phyloP scores from a whole-genome alignment of 140 eudicot genomes.

The Bidens hawaiensis region DNA sequence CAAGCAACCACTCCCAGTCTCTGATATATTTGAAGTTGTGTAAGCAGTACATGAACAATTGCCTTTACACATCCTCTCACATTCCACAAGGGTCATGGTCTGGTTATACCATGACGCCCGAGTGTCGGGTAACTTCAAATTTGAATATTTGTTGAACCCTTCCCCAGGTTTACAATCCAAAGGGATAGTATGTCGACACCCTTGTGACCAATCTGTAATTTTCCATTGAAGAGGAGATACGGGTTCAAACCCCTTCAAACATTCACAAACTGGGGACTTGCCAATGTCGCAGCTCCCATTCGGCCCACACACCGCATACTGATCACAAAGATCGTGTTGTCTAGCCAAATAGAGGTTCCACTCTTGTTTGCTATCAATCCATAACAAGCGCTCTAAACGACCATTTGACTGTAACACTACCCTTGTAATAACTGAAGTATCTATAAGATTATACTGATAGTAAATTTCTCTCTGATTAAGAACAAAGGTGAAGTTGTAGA shows the following conservation, averaged over 20 bases:
- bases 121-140: conserved; percentile 27
- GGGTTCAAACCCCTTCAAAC: conserved; percentile 33
- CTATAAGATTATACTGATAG: too few species aligned
- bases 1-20: conserved; percentile 18
- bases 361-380: background rate
- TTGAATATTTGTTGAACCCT: background rate
- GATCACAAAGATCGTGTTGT: conserved; percentile 17
- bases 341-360: conserved; percentile 12
- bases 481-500: too few species aligned
- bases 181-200: conserved; percentile 19
- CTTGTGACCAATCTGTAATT: conserved; percentile 23
- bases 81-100: too few species aligned
- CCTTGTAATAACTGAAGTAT: too few species aligned
- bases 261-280: conserved; percentile 24
- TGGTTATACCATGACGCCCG: conserved; percentile 5
- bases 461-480: too few species aligned
- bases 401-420: too few species aligned
- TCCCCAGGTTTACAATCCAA: conserved; percentile 34
- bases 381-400: too few species aligned
- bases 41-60: too few species aligned
- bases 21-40: conserved; percentile 8
- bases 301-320: conserved; percentile 30
- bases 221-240: conserved; percentile 19
- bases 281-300: conserved; percentile 29
- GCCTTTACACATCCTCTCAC: too few species aligned